Evolutionary conservation across 441 rosid genomes (phyloP), one percentile per base, ranked within the genome.

Genomic region (Syzygium malaccense): DNA sequence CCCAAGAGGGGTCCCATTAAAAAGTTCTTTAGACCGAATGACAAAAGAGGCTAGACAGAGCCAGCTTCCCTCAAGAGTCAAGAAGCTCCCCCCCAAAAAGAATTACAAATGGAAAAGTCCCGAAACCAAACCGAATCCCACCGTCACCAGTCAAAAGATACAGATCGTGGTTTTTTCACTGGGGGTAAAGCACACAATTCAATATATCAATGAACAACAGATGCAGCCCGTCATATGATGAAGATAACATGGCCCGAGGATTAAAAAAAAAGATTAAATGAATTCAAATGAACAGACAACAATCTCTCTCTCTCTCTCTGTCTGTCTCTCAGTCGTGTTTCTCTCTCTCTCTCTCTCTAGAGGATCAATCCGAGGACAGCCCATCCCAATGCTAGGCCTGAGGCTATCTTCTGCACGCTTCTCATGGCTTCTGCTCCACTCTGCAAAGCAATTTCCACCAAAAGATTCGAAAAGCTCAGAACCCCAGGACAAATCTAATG

Each of bases 361-460:
- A 94, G 91, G 78, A 93, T 89, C 89, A 92, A 64, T 48, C 91
- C 94, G 4, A 92, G 55, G 86, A 89, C 85, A 4, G 91, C 94
- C 91, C 92, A 93, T 93, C 94, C 97, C 89, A 92, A 49, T 9
- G 93, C 95, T 92, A 93, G 57, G 7, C 92, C 95, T 84, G 92
- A 95, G 28, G 90, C 90, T 75, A 93, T 87, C 92, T 89, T 93
- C 88, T 88, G 89, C 88, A 91, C 55, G 49, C 90, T 57, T 87
- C 89, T 90, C 18, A 90, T 79, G 37, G 87, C 78, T 51, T 86
- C 94, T 83, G 96, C 96, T 89, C 94, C 94, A 83, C 93, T 95
- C 97, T 95, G 96, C 91, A 87, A 86, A 62, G 55, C 71, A 66
- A 75, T 30, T 79, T 4, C 55, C 58, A 75, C n/a, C 84, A 53